phyloP scores from a whole-genome alignment of 768 basidiomycete genomes.

The Xerocomellus chrysenteron region DNA sequence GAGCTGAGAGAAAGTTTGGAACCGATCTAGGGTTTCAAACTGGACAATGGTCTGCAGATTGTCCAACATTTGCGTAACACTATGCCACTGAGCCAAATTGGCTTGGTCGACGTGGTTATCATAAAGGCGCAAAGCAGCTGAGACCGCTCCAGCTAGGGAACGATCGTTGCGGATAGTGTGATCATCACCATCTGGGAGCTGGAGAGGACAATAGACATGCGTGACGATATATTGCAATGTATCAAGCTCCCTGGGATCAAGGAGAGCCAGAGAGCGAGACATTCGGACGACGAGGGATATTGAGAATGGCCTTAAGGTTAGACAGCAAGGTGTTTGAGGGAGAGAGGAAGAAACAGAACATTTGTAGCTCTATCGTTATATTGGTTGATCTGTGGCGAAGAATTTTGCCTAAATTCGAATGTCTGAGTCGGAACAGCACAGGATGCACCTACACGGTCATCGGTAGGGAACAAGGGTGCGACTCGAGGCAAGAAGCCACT shows the following conservation, averaged over 20 bases:
- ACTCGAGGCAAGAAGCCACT: conserved; percentile 13
- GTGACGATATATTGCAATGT: conserved; percentile 33
- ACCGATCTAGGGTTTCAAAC: background rate
- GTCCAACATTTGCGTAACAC: conserved; percentile 29
- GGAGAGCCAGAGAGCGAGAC: background rate
- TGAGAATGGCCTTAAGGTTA: no score
- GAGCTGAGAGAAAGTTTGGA: conserved; percentile 19
- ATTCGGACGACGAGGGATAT: background rate
- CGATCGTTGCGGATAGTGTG: conserved; percentile 22
- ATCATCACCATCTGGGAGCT: conserved; percentile 40
- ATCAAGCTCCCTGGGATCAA: background rate
- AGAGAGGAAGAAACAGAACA: no score
- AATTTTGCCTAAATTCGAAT: background rate
- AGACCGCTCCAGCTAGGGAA: conserved; percentile 23
- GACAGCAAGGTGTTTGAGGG: no score
- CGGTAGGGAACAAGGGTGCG: no score
- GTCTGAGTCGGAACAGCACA: conserved; percentile 18
- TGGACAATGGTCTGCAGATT: conserved; percentile 12
- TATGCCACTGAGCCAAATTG: conserved; percentile 26
- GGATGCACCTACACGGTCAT: no score
- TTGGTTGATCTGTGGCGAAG: background rate
- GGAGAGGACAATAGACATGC: conserved; percentile 44
- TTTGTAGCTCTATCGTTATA: no score
- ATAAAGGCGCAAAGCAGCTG: conserved; percentile 23
- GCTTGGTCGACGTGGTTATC: background rate